These are phyloP conservation scores for Ceratocystis diversiconidia DNA, from an alignment of 2,329 filamentous ascomycete genomes.

Conservation along the genomic window DNA sequence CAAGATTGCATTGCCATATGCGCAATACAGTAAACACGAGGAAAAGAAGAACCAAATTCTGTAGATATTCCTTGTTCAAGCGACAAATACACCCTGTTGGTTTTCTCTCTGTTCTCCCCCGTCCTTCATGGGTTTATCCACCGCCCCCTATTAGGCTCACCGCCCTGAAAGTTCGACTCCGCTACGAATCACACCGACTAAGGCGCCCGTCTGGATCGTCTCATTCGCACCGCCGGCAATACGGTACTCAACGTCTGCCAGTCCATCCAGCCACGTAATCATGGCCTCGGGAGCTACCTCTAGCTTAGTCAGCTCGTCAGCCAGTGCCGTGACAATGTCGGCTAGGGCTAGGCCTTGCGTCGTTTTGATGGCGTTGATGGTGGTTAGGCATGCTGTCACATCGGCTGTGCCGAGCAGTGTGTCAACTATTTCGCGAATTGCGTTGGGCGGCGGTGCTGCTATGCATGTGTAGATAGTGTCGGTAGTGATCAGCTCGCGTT, in stretches of 20 bases:
- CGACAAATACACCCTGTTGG: not conserved
- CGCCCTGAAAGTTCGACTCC: constrained; percentile 55
- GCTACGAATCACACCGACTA: constrained; percentile 75
- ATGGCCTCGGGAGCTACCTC: constrained; percentile 78
- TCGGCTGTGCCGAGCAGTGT: constrained; percentile 75
- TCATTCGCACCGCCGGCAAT: constrained; percentile 80
- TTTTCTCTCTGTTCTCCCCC: not conserved
- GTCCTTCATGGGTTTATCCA: too few species aligned
- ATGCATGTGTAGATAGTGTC: constrained; percentile 97
- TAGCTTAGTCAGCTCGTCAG: constrained; percentile 67
- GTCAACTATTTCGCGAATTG: constrained; percentile 70
- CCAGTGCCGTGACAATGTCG: constrained; percentile 77
- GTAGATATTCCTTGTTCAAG: not conserved
- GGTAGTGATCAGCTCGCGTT: constrained; percentile 68
- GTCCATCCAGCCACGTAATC: constrained; percentile 78
- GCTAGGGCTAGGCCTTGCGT: constrained; percentile 78
- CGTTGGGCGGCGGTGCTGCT: constrained; percentile 79
- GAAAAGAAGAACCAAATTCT: not conserved
- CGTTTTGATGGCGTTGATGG: constrained; percentile 75
- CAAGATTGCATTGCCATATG: not conserved
- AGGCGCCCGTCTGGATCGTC: constrained; percentile 75
- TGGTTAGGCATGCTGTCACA: constrained; percentile 76
- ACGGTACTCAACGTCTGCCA: constrained; percentile 87
- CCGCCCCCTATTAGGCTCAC: not conserved
- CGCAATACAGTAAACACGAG: not conserved